Percentiles rank a stretch among this genome's conserved stretches.
phyloP scores from a whole-genome alignment of 495 filamentous ascomycete genomes.

The Penicillium macrosclerotiorum region DNA sequence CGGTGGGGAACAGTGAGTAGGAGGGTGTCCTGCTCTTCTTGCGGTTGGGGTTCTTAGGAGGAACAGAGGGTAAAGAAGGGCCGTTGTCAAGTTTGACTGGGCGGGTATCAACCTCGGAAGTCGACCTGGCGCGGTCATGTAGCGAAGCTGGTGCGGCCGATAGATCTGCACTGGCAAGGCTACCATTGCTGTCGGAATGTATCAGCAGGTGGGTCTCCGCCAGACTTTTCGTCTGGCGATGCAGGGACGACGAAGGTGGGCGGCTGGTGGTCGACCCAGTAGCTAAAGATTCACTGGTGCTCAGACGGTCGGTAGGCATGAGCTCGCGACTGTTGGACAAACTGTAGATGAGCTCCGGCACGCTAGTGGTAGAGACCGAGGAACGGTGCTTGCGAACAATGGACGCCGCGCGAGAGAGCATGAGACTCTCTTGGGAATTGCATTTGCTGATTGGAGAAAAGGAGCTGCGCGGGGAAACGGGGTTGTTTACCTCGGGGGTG shows the following conservation, averaged over 20 bases:
- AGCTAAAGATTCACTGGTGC: conserved; percentile 28
- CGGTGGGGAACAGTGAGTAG: conserved; percentile 46
- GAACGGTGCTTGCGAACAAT: conserved; percentile 55
- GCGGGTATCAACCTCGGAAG: conserved; percentile 29
- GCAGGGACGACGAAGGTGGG: conserved; percentile 33
- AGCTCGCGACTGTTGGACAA: conserved; percentile 47
- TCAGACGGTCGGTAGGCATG: conserved; percentile 31
- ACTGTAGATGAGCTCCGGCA: conserved; percentile 56
- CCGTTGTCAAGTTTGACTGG: conserved; percentile 6
- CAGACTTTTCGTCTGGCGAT: conserved; percentile 44
- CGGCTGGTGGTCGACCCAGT: no score
- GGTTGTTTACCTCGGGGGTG: conserved; percentile 34
- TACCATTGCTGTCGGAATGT: conserved; percentile 26
- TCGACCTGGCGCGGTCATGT: conserved; percentile 41
- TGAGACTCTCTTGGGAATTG: conserved; percentile 57
- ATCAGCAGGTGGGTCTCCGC: conserved; percentile 32
- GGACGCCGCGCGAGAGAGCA: conserved; percentile 47
- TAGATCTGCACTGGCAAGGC: conserved; percentile 22
- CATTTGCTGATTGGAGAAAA: conserved; percentile 58
- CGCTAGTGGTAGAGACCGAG: conserved; percentile 52
- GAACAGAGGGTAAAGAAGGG: conserved; percentile 12
- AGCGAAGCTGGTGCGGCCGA: conserved; percentile 6
- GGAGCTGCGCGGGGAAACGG: conserved; percentile 49
- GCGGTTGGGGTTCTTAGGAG: conserved; percentile 21
- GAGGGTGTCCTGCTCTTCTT: conserved; percentile 38